Evolutionary conservation across 2,329 filamentous ascomycete species (phyloP), one percentile per base, ranked within the genome.

Genomic region (Sporothrix dimorphospora): DNA sequence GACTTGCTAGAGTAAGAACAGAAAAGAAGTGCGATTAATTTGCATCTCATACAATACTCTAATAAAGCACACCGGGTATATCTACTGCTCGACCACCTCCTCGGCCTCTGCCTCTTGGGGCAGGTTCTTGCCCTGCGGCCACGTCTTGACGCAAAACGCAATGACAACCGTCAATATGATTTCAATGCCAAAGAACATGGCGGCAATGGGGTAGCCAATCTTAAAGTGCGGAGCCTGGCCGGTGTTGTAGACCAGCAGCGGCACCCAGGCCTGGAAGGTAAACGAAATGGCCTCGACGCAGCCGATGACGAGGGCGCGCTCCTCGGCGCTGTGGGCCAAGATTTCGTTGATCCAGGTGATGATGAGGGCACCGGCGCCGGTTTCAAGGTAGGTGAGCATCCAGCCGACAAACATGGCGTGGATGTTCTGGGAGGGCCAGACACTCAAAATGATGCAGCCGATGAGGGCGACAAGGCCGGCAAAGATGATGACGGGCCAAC

Each of bases 401-500:
- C 49, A 74, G 59, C 73, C 73, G 27, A 30, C 55, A n/a, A 74
- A 42, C 30, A 73, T 70, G 65, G 69, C 65, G 19, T 63, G 16
- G 49, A 40, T n/a, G 69, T 70, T 69, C 53, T 57, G 21, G 2
- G 27, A 47, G 34, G 51, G 12, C 51, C 61, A 38, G 61, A 72
- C 40, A 24, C 45, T 21, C 3, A 74, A 67, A 19, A 74, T 69
- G 72, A 74, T 69, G 42, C 49, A 19, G 66, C 73, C 73, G 51
- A 67, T 47, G 4, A 75, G 53, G 3, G 71, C 70, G 19, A 74
- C 14, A 19, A 42, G 38, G 24, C 65, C 71, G 19, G 40, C 71
- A 21, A 40, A 40, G 9, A 87, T 76, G 49, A 88, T 85, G 0
- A 83, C 80, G 4, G 85, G 85, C 85, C 85, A 87, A 19, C 86